Percentiles rank a stretch among this genome's conserved stretches.
phyloP scores from a whole-genome alignment of 768 basidiomycete species.

The Lentinula sp. region DNA sequence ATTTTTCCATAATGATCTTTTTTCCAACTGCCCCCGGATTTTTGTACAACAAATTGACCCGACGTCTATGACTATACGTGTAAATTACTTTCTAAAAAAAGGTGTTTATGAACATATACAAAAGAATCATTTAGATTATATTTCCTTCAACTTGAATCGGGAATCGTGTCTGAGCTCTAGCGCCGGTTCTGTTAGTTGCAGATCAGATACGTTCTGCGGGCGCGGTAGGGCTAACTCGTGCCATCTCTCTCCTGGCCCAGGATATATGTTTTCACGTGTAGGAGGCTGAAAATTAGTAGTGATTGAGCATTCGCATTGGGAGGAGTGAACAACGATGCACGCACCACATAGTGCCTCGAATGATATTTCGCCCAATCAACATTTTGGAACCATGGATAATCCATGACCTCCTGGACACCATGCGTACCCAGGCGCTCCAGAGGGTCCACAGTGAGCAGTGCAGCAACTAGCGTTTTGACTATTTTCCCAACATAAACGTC shows the following conservation, averaged over 20 bases:
- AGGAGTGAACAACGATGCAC: constrained; percentile 12
- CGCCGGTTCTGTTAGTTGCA: constrained; percentile 27
- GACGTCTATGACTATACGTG: too few relatives aligned
- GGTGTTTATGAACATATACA: too few relatives aligned
- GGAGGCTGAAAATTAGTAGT: background rate
- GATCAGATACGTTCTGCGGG: constrained; percentile 30
- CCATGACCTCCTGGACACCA: constrained; percentile 25
- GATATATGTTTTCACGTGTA: constrained; percentile 3
- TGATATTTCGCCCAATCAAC: constrained; percentile 45
- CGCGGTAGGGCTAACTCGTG: constrained; percentile 30
- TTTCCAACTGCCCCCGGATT: too few relatives aligned
- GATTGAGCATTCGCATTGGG: background rate
- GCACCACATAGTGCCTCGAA: constrained; percentile 36
- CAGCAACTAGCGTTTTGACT: constrained; percentile 35
- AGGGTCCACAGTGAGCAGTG: constrained; percentile 32
- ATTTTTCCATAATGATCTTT: too few relatives aligned
- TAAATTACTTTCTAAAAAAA: too few relatives aligned
- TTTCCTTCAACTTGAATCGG: constrained; percentile 16
- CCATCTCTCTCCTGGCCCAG: constrained; percentile 40
- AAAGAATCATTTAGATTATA: background rate
- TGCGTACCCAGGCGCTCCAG: constrained; percentile 32
- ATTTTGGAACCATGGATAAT: constrained; percentile 38
- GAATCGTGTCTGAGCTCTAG: constrained; percentile 29
- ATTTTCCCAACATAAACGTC: constrained; percentile 27
- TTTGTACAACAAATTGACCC: too few relatives aligned